phyloP scores from a whole-genome alignment of 2,329 filamentous ascomycete genomes.

The Penicillium glabrum region DNA sequence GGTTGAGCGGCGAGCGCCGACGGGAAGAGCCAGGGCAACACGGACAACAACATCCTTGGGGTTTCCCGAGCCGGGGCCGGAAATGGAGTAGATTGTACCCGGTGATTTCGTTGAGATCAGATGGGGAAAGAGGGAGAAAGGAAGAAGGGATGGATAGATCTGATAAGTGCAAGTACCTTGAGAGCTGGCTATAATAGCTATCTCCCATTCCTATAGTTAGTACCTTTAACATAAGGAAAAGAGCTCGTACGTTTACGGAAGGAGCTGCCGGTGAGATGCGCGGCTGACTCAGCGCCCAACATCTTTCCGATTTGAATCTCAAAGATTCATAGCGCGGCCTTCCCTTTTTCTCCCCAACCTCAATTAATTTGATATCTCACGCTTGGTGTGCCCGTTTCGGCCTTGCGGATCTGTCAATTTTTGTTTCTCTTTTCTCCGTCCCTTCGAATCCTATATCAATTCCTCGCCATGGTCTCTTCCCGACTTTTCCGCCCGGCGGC shows the following conservation, averaged over 20 bases:
- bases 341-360: constrained; percentile 9
- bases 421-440: constrained; percentile 8
- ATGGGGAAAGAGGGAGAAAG: not conserved
- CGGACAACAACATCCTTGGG: constrained; percentile 15
- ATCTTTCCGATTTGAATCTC: constrained; percentile 30
- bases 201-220: not conserved
- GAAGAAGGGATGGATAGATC: not conserved
- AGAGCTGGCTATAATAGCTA: not conserved
- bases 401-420: constrained; percentile 18
- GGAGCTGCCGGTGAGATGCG: constrained; percentile 35
- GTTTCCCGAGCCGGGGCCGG: not conserved
- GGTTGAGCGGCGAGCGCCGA: constrained; percentile 65
- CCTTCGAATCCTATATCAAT: constrained; percentile 49
- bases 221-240: not conserved
- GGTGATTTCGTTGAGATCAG: not conserved
- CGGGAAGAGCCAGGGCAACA: constrained; percentile 24
- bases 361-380: constrained; percentile 13
- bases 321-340: constrained; percentile 23
- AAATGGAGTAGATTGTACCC: not conserved
- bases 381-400: constrained; percentile 10
- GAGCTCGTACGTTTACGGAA: constrained; percentile 25
- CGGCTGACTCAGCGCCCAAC: constrained; percentile 40
- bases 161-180: not conserved
- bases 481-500: constrained; percentile 65
- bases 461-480: constrained; percentile 56